A percentile compares a stretch with the other conserved stretches of the same genome.
Evolutionary conservation across 2,329 filamentous ascomycete species (phyloP).

Genomic region (Diaporthe citrichinensis): DNA sequence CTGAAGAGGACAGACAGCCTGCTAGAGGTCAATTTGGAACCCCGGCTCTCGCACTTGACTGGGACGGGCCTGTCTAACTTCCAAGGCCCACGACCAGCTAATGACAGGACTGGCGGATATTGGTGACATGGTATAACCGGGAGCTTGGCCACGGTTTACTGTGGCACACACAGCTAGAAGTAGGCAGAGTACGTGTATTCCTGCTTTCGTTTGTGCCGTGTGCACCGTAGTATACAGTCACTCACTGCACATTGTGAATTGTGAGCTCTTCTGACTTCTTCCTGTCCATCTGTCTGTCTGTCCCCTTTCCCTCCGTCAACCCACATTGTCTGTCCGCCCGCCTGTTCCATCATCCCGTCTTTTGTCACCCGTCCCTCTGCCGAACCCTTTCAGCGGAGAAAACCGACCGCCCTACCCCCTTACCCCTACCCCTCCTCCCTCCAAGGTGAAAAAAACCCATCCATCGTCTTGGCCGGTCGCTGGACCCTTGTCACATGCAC

Average conservation of each 20-base stretch:
- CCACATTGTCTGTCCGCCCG: background rate
- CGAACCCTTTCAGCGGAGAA: background rate
- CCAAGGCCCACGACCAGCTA: conserved; percentile 10
- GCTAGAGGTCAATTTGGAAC: background rate
- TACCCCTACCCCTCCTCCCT: background rate
- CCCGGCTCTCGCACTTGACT: background rate
- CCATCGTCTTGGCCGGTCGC: background rate
- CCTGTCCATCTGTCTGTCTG: background rate
- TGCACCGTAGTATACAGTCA: background rate
- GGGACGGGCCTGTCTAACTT: background rate
- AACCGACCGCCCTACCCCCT: background rate
- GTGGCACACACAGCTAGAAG: background rate
- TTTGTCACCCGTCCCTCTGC: background rate
- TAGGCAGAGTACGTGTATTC: background rate
- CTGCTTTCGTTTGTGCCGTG: background rate
- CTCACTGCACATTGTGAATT: too few relatives aligned
- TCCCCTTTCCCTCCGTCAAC: background rate
- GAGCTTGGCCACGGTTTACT: background rate
- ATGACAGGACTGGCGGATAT: background rate
- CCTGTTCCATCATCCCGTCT: background rate
- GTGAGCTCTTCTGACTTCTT: background rate
- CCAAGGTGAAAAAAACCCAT: background rate
- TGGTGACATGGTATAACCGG: background rate
- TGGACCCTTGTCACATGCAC: conserved; percentile 32
- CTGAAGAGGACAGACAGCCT: conserved; percentile 3